phyloP scores from a whole-genome alignment of 192 early-diverging fungal genomes.

The Backusella macrospora region DNA sequence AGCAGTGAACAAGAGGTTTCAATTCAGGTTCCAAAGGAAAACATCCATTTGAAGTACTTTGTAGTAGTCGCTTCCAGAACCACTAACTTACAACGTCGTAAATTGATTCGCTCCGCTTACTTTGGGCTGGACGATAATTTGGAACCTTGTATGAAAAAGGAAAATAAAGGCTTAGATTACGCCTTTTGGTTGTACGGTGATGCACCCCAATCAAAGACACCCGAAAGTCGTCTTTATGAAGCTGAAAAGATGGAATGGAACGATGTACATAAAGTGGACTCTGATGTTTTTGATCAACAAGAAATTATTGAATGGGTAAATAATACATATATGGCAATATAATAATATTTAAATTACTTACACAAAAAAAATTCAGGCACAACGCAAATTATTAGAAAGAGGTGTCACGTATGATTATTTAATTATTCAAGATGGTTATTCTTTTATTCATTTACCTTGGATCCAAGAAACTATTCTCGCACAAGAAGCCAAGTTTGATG shows the following conservation, averaged over 20 bases:
- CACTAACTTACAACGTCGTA: conserved; percentile 44
- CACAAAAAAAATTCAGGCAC: not conserved
- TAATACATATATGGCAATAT: not conserved
- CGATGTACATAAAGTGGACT: conserved; percentile 40
- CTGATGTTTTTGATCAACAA: conserved; percentile 23
- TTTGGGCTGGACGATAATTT: conserved; percentile 59
- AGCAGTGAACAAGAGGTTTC: not conserved
- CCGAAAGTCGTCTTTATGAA: conserved; percentile 37
- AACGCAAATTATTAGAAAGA: not conserved
- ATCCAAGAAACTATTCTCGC: not conserved
- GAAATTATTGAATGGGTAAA: conserved; percentile 32
- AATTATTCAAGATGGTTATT: conserved; percentile 38
- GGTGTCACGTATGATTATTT: conserved; percentile 45
- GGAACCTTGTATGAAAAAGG: conserved; percentile 45
- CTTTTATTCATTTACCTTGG: conserved; percentile 34
- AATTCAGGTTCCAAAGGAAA: conserved; percentile 8
- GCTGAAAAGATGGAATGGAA: conserved; percentile 57
- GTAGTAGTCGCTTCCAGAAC: conserved; percentile 52
- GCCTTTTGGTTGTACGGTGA: conserved; percentile 46
- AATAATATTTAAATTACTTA: not conserved
- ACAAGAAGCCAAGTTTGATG: not conserved
- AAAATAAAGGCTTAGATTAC: conserved; percentile 43
- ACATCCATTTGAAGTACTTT: conserved; percentile 47
- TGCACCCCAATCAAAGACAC: conserved; percentile 1
- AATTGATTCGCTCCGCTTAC: conserved; percentile 48